Evolutionary conservation across 768 basidiomycete species (phyloP), one percentile per base, ranked within the genome.

Genomic region (Collybia sp.): DNA sequence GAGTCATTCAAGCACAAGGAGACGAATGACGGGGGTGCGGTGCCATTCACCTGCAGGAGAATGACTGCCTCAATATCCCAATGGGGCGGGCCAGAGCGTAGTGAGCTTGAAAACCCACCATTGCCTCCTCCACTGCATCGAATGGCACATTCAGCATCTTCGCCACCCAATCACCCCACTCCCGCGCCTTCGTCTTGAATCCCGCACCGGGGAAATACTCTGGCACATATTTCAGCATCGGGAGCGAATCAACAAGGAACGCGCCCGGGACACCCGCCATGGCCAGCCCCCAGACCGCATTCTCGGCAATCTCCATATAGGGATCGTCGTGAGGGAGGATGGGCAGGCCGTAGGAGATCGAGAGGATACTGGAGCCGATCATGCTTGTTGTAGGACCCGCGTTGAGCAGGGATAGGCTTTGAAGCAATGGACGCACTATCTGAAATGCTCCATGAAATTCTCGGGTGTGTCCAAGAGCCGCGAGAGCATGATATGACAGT

Each of bases 131-230:
- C 1, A 63, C 60, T n/a, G 58, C 55, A 4, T 45, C 48, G 40
- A 64, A 75, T 0, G 71, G 72, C 12, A 56, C 47, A 6, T 72
- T 62, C 44, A 55, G 55, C 66, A 63, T 68, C 38, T 56, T 53
- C 12, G 59, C 48, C n/a, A 65, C 53, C 12, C 60, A 52, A 40
- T 52, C 56, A 19, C 58, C 58, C 68, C 72, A 75, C 49, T 65
- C 61, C 32, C 55, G 58, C 0, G 74, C 75, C 44, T 58, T 62
- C 39, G 48, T 44, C 57, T 74, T 67, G 62, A 64, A 68, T 0
- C 55, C 51, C 1, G 66, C 60, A 2, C 62, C 61, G 12, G 66
- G 66, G 9, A 66, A 19, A 60, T 61, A 66, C 10, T 46, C 46
- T 3, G 65, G 66, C 15, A 67, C 45, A 36, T 59, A 54, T 43